Evolutionary conservation across 2,329 filamentous ascomycete species (phyloP), one percentile per base, ranked within the genome.

Genomic region (Aspergillus hiratsukae): DNA sequence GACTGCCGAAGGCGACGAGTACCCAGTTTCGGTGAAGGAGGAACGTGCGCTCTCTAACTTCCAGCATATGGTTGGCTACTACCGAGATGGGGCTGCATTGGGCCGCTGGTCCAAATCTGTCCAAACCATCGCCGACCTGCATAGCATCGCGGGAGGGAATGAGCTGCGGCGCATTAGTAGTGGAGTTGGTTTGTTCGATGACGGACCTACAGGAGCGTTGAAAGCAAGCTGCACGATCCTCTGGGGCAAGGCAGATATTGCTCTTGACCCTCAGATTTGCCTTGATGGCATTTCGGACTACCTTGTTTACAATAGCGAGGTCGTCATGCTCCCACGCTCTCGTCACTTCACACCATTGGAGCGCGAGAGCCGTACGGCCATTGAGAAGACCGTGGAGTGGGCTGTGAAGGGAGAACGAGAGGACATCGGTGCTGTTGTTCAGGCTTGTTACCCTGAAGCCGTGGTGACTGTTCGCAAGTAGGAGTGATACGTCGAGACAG

Each of bases 301-400:
- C 59, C 72, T 84, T 19, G 70, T 72, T 17, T 72, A 67, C 55
- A 73, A 74, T 23, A 83, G 80, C 54, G 78, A 83, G 62, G 73
- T 83, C 3, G 67, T 82, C 19, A 60, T 79, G 43, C 65, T 85
- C 7, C 76, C 80, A 3, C 66, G 71, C 8, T 77, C 76, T 10
- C 81, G 80, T 0, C 83, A 86, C 67, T 85, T 81, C 74, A 77
- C 78, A 14, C 77, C 81, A 2, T 61, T 81, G 45, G 81, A 84
- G 64, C 65, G 69, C 48, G 69, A 76, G 49, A 77, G 76, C 28
- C 68, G 72, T 6, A 65, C 64, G 19, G 78, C 77, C 2, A 52
- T 83, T 50, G 74, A 73, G 58, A 74, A 72, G 59, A 66, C 72
- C 2, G 59, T 75, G 6, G 65, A 73, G 53, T 77, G 75, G 75